Base-by-base conservation (phyloP, 441 rosid genomes). In the Croton setiger region DNA sequence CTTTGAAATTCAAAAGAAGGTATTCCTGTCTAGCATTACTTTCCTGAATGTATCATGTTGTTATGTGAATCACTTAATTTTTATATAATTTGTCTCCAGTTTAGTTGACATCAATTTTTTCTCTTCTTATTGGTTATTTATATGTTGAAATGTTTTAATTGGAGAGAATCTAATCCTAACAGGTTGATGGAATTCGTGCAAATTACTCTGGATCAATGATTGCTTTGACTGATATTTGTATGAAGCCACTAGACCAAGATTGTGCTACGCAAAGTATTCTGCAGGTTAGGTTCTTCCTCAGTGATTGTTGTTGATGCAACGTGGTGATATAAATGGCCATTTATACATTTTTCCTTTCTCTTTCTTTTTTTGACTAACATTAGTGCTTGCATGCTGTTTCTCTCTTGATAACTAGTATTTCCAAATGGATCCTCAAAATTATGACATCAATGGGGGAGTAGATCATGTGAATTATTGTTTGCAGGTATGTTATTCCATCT, bases 241-340 rank as follows among this genome's bases (percentile, higher is more conserved):
- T 89, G 97, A 95, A 92, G 81, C 99, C 98, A 21, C 80, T 95
- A 57, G 96, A 85, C 70, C 84, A 88, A 72, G 95, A 90, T 78
- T 95, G 99, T 82, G 97, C 98, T 71, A 92, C 95, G 68, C 99
- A 95, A 76, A 92, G 92, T 82, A 79, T 95, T 72, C 80, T 95
- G 63, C 99, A 95, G 98, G 98, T 95, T 76, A 52, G 39, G 5
- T 66, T 75, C 70, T 74, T 64, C 8, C 53, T 66, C 66, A 43
- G 27, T 57, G 13, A 61, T 62, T 20, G 52, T 35, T 14, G 43
- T 17, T 53, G 61, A 55, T 67, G 51, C 27, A 56, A 45, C 48
- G 44, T 31, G 37, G 70, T 57, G 37, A 60, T 56, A 37, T 39
- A 61, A 27, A 27, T 27, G 31, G 31, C 31, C 31, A 27, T 27